Evolutionary conservation across 371 early-diverging fungal genomes (phyloP).

Genomic region (Rhizopus stolonifer): DNA sequence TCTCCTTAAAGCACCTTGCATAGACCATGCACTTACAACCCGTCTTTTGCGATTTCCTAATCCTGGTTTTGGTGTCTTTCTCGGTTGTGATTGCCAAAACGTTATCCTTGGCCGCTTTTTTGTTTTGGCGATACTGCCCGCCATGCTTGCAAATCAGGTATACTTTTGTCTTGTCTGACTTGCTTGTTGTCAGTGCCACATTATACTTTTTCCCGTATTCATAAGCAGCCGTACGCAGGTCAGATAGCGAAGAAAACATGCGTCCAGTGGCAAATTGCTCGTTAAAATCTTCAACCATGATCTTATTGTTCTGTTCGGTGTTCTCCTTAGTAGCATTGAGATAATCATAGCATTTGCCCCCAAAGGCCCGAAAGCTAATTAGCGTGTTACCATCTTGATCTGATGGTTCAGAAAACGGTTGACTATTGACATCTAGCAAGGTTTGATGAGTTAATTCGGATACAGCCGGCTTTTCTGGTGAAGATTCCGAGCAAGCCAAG

Average conservation of each 20-base stretch:
- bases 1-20: constrained; percentile 14
- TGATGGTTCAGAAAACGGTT: constrained; percentile 1
- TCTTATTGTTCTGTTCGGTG: neutral
- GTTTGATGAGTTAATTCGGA: constrained; percentile 16
- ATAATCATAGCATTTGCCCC: too few species aligned
- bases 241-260: constrained; percentile 9
- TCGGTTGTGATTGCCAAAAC: neutral
- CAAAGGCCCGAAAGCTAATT: neutral
- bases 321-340: neutral
- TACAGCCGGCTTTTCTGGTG: neutral
- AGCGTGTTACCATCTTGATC: neutral
- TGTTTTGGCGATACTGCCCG: constrained; percentile 19
- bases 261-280: constrained; percentile 12
- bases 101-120: constrained; percentile 1
- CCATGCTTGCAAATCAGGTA: constrained; percentile 29
- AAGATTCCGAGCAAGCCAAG: neutral
- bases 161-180: constrained; percentile 24
- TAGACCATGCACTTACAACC: constrained; percentile 27
- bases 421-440: constrained; percentile 21
- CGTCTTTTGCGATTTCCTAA: constrained; percentile 20
- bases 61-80: constrained; percentile 2
- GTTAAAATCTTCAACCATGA: constrained; percentile 16
- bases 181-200: constrained; percentile 21
- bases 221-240: constrained; percentile 13
- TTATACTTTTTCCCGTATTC: constrained; percentile 25